Evolutionary conservation across 805 yeast genomes (phyloP).

Genomic region (Vanderwaltozyma verrucispora): DNA sequence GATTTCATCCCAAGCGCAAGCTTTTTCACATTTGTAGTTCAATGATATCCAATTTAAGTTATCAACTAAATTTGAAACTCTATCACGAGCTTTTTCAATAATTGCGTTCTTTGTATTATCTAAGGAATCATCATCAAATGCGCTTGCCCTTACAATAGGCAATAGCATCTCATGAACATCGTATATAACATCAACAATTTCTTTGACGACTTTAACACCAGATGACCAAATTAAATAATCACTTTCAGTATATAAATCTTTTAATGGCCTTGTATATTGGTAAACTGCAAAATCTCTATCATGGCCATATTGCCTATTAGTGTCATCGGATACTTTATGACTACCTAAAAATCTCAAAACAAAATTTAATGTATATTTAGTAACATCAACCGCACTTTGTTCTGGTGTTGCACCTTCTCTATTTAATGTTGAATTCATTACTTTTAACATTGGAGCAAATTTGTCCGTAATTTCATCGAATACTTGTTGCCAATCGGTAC

Average conservation of each 20-base stretch:
- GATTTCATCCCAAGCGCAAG: conserved; percentile 38
- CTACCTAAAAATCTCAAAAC: conserved; percentile 32
- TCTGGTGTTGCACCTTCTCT: conserved; percentile 7
- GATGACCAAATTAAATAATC: conserved; percentile 45
- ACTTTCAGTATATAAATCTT: conserved; percentile 28
- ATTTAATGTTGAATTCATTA: conserved; percentile 32
- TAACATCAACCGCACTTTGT: conserved; percentile 26
- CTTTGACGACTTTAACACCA: conserved; percentile 30
- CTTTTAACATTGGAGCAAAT: conserved; percentile 40
- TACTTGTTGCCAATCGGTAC: conserved; percentile 47
- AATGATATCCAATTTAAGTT: conserved; percentile 33
- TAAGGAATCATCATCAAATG: conserved; percentile 2
- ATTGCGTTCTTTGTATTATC: conserved; percentile 1
- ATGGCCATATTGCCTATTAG: conserved; percentile 9
- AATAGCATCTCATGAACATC: conserved; percentile 26
- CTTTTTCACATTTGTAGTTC: conserved; percentile 32
- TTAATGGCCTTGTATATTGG: conserved; percentile 39
- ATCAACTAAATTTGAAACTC: conserved; percentile 16
- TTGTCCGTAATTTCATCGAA: conserved; percentile 40
- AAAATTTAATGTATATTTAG: conserved; percentile 35
- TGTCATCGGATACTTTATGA: conserved; percentile 3
- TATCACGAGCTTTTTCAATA: conserved; percentile 7
- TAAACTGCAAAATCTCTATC: conserved; percentile 32
- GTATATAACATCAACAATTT: conserved; percentile 31
- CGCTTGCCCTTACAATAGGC: conserved; percentile 20